Percentiles rank a stretch among this genome's conserved stretches.
Evolutionary conservation across 2,329 filamentous ascomycete species (phyloP).

Genomic region (Fusarium sambucinum): DNA sequence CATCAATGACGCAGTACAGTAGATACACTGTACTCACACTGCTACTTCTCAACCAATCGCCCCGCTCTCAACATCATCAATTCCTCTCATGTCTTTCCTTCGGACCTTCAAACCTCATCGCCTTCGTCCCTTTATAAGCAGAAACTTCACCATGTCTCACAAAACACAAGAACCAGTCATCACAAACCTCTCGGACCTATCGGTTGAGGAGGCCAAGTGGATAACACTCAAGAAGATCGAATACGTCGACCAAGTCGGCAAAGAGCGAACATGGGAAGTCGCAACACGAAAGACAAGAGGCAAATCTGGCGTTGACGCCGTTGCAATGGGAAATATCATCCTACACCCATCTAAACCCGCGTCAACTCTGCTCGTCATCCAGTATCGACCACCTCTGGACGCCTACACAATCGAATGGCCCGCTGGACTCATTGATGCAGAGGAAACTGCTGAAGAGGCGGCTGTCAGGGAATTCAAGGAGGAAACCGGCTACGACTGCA

Average conservation of each 20-base stretch:
- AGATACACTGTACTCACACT: neutral
- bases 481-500: constrained; percentile 45
- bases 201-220: constrained; percentile 43
- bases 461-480: constrained; percentile 47
- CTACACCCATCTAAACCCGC: constrained; percentile 45
- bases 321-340: constrained; percentile 47
- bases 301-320: constrained; percentile 43
- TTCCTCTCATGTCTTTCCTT: neutral
- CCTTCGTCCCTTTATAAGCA: neutral
- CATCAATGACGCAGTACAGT: constrained; percentile 6
- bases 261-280: constrained; percentile 46
- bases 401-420: constrained; percentile 48
- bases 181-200: constrained; percentile 42
- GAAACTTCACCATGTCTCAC: constrained; percentile 23
- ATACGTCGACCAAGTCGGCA: constrained; percentile 46
- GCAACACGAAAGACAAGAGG: constrained; percentile 46
- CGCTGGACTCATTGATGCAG: constrained; percentile 44
- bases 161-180: constrained; percentile 45
- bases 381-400: constrained; percentile 46
- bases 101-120: neutral
- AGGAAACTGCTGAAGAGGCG: constrained; percentile 44
- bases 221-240: constrained; percentile 47
- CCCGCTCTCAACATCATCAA: constrained; percentile 9
- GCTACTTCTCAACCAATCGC: neutral
- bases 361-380: constrained; percentile 46